Conservation (phyloP, 164 flowering plant genomes). For the Liquidambar formosana region DNA sequence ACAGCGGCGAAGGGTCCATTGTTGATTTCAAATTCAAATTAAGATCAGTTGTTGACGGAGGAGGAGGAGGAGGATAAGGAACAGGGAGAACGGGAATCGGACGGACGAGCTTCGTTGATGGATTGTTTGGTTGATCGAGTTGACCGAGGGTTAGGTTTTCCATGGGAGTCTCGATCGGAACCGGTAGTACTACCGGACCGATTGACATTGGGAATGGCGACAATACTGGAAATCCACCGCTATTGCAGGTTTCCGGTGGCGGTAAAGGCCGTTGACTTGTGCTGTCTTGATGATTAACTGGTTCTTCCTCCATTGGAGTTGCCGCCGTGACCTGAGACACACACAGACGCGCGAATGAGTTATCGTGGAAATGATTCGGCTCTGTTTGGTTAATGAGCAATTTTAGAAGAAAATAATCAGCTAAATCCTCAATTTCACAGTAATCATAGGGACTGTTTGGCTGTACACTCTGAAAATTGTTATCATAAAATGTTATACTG, state of each 20-base stretch:
- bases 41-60: constrained; percentile 20
- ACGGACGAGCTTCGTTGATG: constrained; percentile 16
- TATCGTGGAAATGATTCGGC: constrained; percentile 3
- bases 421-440: too few species aligned
- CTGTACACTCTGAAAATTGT: too few species aligned
- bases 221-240: constrained; percentile 13
- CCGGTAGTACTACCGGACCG: constrained; percentile 17
- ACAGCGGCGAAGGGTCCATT: constrained; percentile 28
- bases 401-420: not conserved
- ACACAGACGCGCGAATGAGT: not conserved
- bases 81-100: constrained; percentile 24
- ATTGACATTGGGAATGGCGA: constrained; percentile 22
- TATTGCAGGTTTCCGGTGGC: constrained; percentile 18
- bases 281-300: constrained; percentile 24
- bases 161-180: constrained; percentile 29
- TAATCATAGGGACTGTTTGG: too few species aligned
- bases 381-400: not conserved
- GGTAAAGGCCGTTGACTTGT: constrained; percentile 19
- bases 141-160: constrained; percentile 21
- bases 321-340: constrained; percentile 41
- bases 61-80: constrained; percentile 2
- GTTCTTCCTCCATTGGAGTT: constrained; percentile 37
- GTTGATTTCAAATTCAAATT: constrained; percentile 23
- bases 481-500: too few species aligned
- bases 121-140: not conserved